Conservation (phyloP, 2,329 filamentous ascomycete genomes). For the Pseudogymnoascus destructans region DNA sequence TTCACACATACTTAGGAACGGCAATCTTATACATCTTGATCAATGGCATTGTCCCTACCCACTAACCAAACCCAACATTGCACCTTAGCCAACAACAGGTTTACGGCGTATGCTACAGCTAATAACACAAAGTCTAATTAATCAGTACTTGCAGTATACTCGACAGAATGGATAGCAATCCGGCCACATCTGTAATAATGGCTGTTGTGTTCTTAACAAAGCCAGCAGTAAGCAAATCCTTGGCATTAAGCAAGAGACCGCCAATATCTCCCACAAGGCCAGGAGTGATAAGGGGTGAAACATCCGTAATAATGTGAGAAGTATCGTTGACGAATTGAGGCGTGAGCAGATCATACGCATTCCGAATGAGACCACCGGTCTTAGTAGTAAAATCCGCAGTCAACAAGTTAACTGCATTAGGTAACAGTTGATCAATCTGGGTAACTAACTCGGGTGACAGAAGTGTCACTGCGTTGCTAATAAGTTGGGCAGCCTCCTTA, state of each 20-base stretch:
- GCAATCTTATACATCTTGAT: too few species aligned
- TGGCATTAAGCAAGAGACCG: background rate
- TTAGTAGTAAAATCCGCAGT: background rate
- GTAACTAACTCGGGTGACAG: background rate
- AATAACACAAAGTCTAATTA: background rate
- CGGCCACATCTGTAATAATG: background rate
- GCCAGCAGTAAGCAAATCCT: background rate
- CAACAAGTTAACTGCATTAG: background rate
- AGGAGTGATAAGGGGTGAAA: background rate
- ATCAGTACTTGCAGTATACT: background rate
- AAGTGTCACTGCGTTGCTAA: background rate
- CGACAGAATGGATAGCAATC: background rate
- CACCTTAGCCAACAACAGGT: too few species aligned
- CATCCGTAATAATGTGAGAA: background rate
- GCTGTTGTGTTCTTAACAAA: background rate
- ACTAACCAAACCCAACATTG: too few species aligned
- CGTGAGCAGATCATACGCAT: slow-evolving; percentile 16
- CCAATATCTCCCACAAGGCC: background rate
- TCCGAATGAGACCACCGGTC: background rate
- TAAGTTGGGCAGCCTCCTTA: background rate
- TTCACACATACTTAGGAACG: too few species aligned
- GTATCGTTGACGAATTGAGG: background rate
- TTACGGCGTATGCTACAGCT: background rate
- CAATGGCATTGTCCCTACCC: too few species aligned
- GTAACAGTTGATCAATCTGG: background rate